Percentiles rank a stretch among this genome's conserved stretches.
Conservation (phyloP, 2,329 filamentous ascomycete genomes). For the Aspergillus sergii region DNA sequence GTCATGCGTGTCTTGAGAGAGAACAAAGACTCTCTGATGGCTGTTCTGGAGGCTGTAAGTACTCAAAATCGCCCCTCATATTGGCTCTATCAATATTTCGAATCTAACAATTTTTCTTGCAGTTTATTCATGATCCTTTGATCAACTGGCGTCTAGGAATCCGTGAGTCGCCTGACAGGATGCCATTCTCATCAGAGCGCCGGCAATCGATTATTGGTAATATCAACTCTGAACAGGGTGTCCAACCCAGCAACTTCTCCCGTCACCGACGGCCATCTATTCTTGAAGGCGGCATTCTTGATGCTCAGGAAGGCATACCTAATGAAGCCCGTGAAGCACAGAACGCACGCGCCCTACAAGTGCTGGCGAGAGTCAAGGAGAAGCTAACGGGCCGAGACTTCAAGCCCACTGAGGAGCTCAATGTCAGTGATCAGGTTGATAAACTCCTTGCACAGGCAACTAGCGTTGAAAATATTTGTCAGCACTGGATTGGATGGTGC, state of each 20-base stretch:
- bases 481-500: slow-evolving; percentile 99
- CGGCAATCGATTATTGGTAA: slow-evolving; percentile 60
- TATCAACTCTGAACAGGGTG: slow-evolving; percentile 52
- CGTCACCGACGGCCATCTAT: slow-evolving; percentile 70
- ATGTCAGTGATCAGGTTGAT: slow-evolving; percentile 85
- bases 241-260: slow-evolving; percentile 66
- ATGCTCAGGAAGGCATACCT: slow-evolving; percentile 43
- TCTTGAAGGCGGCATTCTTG: slow-evolving; percentile 58
- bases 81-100: neutral
- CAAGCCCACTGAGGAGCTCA: slow-evolving; percentile 79
- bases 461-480: slow-evolving; percentile 94
- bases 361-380: slow-evolving; percentile 87
- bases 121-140: slow-evolving; percentile 99
- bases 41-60: slow-evolving; percentile 93
- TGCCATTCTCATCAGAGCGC: slow-evolving; percentile 63
- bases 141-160: slow-evolving; percentile 88
- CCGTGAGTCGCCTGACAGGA: slow-evolving; percentile 62
- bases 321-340: slow-evolving; percentile 70
- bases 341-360: slow-evolving; percentile 89
- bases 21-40: slow-evolving; percentile 98
- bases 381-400: slow-evolving; percentile 96
- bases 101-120: slow-evolving; percentile 26
- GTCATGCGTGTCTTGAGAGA: slow-evolving; percentile 96
- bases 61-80: neutral
- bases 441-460: slow-evolving; percentile 94